These are phyloP conservation scores for Yarrowia osloensis DNA, from an alignment of 805 yeast genomes.

Conservation along the genomic window DNA sequence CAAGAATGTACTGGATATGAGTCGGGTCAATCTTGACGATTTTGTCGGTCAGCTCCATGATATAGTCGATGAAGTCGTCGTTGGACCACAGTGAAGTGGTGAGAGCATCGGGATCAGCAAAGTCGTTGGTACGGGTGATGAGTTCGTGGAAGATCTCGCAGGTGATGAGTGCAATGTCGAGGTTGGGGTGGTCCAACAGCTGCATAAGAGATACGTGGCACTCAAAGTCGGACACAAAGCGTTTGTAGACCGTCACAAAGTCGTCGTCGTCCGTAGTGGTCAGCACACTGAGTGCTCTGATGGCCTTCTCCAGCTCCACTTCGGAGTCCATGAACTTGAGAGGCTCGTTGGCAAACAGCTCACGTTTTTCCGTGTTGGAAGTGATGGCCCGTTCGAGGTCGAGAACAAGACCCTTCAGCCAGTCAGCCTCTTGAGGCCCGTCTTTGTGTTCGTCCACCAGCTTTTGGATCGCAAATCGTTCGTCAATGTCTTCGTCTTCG, in stretches of 20 bases:
- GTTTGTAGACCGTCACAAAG: not conserved
- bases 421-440: not conserved
- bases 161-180: conserved; percentile 15
- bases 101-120: not conserved
- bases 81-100: not conserved
- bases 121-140: not conserved
- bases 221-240: not conserved
- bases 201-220: not conserved
- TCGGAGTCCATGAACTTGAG: conserved; percentile 38
- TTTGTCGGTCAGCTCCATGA: conserved; percentile 7
- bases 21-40: not conserved
- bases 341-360: conserved; percentile 35
- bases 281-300: conserved; percentile 32
- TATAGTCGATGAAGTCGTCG: not conserved
- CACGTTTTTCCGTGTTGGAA: conserved; percentile 34
- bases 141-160: conserved; percentile 20
- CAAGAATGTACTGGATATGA: not conserved
- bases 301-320: conserved; percentile 33
- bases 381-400: conserved; percentile 40
- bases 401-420: conserved; percentile 31
- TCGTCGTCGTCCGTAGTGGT: not conserved
- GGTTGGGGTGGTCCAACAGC: conserved; percentile 20
- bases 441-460: not conserved
- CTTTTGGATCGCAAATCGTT: not conserved
- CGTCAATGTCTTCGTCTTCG: not conserved